Percentiles rank a stretch among this genome's conserved stretches.
Evolutionary conservation across 768 basidiomycete genomes (phyloP).

Genomic region (Wakefieldia striispora): DNA sequence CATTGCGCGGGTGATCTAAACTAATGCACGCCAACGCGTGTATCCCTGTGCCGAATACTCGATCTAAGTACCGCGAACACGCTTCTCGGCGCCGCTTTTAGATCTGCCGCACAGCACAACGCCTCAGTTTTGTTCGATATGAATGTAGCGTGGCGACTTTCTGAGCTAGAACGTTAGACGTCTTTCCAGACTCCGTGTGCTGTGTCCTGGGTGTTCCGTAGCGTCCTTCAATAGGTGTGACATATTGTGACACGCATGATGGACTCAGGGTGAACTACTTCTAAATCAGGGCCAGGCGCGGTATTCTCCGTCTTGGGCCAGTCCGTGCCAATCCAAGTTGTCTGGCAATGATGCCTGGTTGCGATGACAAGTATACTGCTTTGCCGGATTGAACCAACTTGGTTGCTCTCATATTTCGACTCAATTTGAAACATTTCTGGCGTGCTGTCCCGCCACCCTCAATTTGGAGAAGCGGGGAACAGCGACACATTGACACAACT

Average conservation of each 20-base stretch:
- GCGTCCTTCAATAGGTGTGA: not conserved
- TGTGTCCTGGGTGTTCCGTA: conserved; percentile 6
- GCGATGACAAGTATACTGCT: too few relatives aligned
- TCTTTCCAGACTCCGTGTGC: conserved; percentile 7
- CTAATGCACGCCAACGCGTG: conserved; percentile 13
- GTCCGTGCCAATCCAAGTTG: not conserved
- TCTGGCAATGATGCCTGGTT: not conserved
- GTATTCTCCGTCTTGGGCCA: too few relatives aligned
- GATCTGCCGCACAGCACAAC: conserved; percentile 10
- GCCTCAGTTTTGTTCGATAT: not conserved
- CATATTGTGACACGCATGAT: conserved; percentile 1
- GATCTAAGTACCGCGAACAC: conserved; percentile 3
- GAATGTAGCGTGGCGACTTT: conserved; percentile 3
- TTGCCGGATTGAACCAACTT: too few relatives aligned
- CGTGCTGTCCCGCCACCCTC: not conserved
- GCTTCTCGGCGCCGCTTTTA: conserved; percentile 4
- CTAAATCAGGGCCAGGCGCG: too few relatives aligned
- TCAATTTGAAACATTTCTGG: not conserved
- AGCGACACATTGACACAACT: not conserved
- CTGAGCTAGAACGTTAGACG: conserved; percentile 1
- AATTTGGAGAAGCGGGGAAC: conserved; percentile 1
- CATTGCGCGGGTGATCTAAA: not conserved
- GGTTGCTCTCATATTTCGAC: too few relatives aligned
- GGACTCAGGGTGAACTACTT: not conserved
- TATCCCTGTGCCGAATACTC: conserved; percentile 9